Evolutionary conservation across 345 rosid genomes (phyloP).

Genomic region (Rhizophora mangle): DNA sequence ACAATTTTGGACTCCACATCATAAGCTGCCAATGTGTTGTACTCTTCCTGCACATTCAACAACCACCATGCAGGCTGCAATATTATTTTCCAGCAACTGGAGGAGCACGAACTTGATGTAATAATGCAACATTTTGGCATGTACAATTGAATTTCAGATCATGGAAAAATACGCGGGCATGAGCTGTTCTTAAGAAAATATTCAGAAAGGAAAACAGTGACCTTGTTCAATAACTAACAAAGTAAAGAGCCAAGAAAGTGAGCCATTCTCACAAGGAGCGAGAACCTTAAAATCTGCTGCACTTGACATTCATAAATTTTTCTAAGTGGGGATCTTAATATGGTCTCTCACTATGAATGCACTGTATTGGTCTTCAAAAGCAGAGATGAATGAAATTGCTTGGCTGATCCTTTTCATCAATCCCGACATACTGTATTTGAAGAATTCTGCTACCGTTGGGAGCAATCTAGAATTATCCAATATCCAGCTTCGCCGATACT

Average conservation of each 20-base stretch:
- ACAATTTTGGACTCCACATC: no score
- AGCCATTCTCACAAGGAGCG: slow-evolving; percentile 40
- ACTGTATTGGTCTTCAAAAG: slow-evolving; percentile 8
- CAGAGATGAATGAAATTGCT: slow-evolving; percentile 27
- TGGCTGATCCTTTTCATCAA: slow-evolving; percentile 24
- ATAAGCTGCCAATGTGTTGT: no score
- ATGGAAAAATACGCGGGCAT: not conserved
- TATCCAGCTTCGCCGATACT: slow-evolving; percentile 51
- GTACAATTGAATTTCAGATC: not conserved
- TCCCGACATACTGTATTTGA: slow-evolving; percentile 29
- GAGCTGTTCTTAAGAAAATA: no score
- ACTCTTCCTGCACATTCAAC: no score
- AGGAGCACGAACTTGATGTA: not conserved
- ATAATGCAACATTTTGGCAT: not conserved
- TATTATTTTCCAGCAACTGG: no score
- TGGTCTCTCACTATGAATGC: slow-evolving; percentile 3
- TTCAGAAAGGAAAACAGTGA: no score
- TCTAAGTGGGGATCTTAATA: slow-evolving; percentile 41
- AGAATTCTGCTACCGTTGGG: slow-evolving; percentile 42
- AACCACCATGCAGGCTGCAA: no score
- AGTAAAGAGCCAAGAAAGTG: not conserved
- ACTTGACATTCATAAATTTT: not conserved
- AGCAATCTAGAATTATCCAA: slow-evolving; percentile 47
- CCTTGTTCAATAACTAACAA: no score
- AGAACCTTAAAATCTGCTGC: slow-evolving; percentile 17